These are phyloP conservation scores for Podospora fimiseda DNA, from an alignment of 495 filamentous ascomycete genomes.

Conservation along the genomic window DNA sequence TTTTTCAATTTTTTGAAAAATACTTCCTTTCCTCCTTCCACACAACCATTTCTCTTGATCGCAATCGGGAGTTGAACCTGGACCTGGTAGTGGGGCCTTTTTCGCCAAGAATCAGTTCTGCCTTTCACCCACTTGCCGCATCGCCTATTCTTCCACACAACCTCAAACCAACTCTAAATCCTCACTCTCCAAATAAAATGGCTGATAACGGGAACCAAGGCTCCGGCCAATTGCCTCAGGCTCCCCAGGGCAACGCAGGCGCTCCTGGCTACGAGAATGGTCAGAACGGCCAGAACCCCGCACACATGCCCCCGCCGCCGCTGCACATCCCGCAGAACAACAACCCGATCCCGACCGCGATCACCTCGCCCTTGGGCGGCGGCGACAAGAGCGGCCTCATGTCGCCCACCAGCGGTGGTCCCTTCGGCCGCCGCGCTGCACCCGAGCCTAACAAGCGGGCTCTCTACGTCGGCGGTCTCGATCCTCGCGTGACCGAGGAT, in stretches of 20 bases:
- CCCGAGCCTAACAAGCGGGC: constrained; percentile 98
- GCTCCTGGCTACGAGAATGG: constrained; percentile 65
- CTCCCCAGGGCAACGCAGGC: constrained; percentile 59
- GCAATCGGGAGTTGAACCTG: neutral
- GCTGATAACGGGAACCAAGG: constrained; percentile 56
- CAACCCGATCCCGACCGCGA: constrained; percentile 90
- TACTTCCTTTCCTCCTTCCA: neutral
- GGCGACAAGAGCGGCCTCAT: constrained; percentile 60
- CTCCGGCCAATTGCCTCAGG: constrained; percentile 55
- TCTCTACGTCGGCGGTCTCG: constrained; percentile 91
- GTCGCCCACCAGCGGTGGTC: constrained; percentile 72
- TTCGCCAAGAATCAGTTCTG: constrained; percentile 15
- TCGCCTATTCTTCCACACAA: neutral
- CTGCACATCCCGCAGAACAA: constrained; percentile 94
- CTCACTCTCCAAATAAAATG: constrained; percentile 43
- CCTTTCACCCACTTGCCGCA: constrained; percentile 12
- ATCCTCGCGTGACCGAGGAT: constrained; percentile 93
- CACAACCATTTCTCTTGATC: neutral
- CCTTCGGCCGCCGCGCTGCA: constrained; percentile 83
- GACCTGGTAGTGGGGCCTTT: constrained; percentile 10
- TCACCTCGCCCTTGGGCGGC: constrained; percentile 75
- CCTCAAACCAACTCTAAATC: too few species aligned
- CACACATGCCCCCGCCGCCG: constrained; percentile 91
- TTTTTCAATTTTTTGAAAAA: neutral
- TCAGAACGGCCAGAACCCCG: constrained; percentile 61